Evolutionary conservation across 805 yeast species (phyloP), one percentile per base, ranked within the genome.

Genomic region (Candida orba): DNA sequence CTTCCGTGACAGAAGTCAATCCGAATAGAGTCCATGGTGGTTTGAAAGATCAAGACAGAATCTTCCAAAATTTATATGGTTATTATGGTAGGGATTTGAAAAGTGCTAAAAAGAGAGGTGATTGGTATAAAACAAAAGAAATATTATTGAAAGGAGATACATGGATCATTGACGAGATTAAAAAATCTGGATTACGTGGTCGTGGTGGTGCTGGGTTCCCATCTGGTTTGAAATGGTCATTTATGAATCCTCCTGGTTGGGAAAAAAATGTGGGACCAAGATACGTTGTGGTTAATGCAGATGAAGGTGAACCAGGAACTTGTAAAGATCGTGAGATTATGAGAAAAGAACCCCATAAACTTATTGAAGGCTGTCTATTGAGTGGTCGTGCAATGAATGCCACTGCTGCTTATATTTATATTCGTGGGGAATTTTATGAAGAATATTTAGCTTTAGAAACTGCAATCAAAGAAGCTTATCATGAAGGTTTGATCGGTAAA

Each of bases 121-220:
- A 87, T 65, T 86, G 95, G 95, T 71, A 86, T 69, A 87, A 86
- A 69, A 87, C 95, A 52, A 87, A 86, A 66, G 95, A 86, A 66
- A 79, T 86, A 54, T 63, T 86, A 34, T 66, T 79, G 48, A 86
- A 86, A 64, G 95, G 95, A 37, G 91, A 87, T 64, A 76, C 78
- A 48, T 86, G 95, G 95, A 86, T 86, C 65, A 86, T 87, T 58
- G 88, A 83, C 59, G 91, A 86, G 68, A 80, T 84, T 72, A 86
- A 86, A 63, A 75, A 78, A 56, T 81, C 90, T 20, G 95, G 95
- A 20, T 72, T 86, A 51, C 78, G 95, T 62, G 95, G 95, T 46
- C 79, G 95, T 66, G 95, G 95, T 47, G 95, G 95, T 59, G 95
- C 95, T 37, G 95, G 95, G 15, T 86, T 86, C 73, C 95, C 95